A percentile compares a stretch with the other conserved stretches of the same genome.
These are phyloP conservation scores for Pythium coloratum DNA, from an alignment of 352 stramenopile genomes.

Conservation along the genomic window DNA sequence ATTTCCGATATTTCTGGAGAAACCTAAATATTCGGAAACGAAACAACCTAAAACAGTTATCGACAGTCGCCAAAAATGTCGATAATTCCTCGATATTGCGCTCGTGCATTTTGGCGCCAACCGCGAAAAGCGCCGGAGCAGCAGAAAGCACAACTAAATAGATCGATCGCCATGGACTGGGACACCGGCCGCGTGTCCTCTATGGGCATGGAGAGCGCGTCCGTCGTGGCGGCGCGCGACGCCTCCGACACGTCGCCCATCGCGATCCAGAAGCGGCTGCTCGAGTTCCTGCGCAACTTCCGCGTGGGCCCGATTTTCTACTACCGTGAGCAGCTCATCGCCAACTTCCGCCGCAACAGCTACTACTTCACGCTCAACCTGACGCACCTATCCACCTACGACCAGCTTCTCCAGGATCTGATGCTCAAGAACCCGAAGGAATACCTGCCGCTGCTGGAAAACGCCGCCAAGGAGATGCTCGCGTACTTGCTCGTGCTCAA, in stretches of 20 bases:
- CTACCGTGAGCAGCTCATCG: conserved; percentile 89
- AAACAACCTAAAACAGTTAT: neutral
- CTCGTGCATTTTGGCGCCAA: conserved; percentile 9
- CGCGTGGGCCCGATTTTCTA: conserved; percentile 83
- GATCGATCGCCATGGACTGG: conserved; percentile 66
- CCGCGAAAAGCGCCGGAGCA: neutral
- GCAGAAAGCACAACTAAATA: neutral
- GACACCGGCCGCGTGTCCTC: conserved; percentile 75
- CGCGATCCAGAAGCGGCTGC: conserved; percentile 61
- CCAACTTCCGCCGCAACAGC: conserved; percentile 74
- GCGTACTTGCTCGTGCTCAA: conserved; percentile 60
- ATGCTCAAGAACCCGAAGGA: conserved; percentile 85
- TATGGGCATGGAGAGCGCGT: conserved; percentile 77
- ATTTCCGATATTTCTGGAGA: no score
- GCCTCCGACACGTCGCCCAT: conserved; percentile 52
- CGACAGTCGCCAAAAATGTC: conserved; percentile 5
- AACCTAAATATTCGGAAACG: no score
- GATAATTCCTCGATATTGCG: neutral
- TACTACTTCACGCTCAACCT: conserved; percentile 85
- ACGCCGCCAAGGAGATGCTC: conserved; percentile 80
- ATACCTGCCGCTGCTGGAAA: conserved; percentile 83
- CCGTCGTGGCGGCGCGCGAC: conserved; percentile 45
- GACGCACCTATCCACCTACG: conserved; percentile 83
- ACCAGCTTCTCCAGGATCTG: conserved; percentile 84
- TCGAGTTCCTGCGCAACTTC: conserved; percentile 89